phyloP scores from a whole-genome alignment of 345 rosid species.

The Sisymbrium irio region DNA sequence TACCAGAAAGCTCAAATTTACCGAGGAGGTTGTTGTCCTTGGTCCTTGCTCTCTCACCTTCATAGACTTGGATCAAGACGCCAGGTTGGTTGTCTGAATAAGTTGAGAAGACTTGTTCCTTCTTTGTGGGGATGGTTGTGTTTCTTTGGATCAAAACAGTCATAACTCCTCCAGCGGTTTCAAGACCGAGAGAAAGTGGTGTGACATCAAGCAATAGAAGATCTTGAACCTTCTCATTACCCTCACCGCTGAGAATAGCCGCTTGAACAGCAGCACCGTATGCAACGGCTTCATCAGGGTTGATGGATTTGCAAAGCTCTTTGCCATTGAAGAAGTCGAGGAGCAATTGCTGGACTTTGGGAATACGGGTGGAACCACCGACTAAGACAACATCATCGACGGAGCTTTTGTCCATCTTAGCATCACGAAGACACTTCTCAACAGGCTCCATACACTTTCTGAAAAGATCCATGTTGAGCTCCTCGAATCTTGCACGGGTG shows the following conservation, averaged over 20 bases:
- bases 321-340: slow-evolving; percentile 70
- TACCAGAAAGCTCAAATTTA: slow-evolving; percentile 72
- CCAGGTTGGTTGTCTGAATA: slow-evolving; percentile 73
- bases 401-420: slow-evolving; percentile 65
- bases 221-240: slow-evolving; percentile 80
- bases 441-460: slow-evolving; percentile 78
- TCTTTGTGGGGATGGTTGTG: slow-evolving; percentile 80
- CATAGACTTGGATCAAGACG: slow-evolving; percentile 68
- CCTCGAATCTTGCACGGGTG: slow-evolving; percentile 70
- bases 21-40: slow-evolving; percentile 72
- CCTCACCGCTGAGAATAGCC: slow-evolving; percentile 75
- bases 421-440: slow-evolving; percentile 69
- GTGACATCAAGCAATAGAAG: slow-evolving; percentile 64
- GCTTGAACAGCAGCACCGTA: slow-evolving; percentile 86
- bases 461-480: slow-evolving; percentile 67
- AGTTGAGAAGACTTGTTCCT: slow-evolving; percentile 74
- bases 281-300: slow-evolving; percentile 82
- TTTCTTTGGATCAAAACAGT: slow-evolving; percentile 64
- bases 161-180: slow-evolving; percentile 79
- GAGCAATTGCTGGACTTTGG: slow-evolving; percentile 65
- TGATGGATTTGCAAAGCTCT: slow-evolving; percentile 74
- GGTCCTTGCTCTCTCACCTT: slow-evolving; percentile 76
- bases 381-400: slow-evolving; percentile 69
- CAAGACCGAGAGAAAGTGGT: slow-evolving; percentile 63
- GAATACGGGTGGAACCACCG: slow-evolving; percentile 69